Conservation (phyloP, 805 yeast genomes). For the Candida golubevii region DNA sequence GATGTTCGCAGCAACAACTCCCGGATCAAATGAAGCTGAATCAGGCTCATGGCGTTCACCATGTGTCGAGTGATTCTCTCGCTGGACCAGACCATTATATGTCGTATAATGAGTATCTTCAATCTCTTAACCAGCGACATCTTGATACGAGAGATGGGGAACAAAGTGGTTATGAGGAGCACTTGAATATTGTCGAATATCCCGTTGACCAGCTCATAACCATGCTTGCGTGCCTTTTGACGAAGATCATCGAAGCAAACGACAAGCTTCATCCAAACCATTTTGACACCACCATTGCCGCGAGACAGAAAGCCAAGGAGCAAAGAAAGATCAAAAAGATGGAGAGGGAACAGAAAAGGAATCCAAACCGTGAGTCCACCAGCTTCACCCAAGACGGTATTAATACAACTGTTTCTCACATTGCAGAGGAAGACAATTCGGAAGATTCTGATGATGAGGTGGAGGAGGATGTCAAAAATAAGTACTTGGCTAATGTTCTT, state of each 20-base stretch:
- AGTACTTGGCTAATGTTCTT: slow-evolving; percentile 63
- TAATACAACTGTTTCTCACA: slow-evolving; percentile 16
- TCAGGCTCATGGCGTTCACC: too few species aligned
- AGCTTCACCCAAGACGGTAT: slow-evolving; percentile 13
- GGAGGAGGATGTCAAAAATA: slow-evolving; percentile 43
- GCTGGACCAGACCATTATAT: slow-evolving; percentile 39
- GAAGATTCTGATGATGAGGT: slow-evolving; percentile 24
- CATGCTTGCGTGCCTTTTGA: slow-evolving; percentile 82
- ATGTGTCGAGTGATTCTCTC: neutral
- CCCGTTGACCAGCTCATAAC: slow-evolving; percentile 75
- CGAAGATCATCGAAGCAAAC: slow-evolving; percentile 85
- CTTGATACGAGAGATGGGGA: slow-evolving; percentile 10
- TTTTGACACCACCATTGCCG: slow-evolving; percentile 44
- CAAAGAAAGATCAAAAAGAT: slow-evolving; percentile 28
- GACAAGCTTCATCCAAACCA: slow-evolving; percentile 76
- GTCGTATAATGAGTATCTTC: slow-evolving; percentile 39
- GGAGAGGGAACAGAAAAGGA: slow-evolving; percentile 15
- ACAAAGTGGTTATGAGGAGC: slow-evolving; percentile 37
- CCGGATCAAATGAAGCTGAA: neutral
- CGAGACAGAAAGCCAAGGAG: slow-evolving; percentile 35
- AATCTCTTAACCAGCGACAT: slow-evolving; percentile 20
- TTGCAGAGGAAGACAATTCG: slow-evolving; percentile 22
- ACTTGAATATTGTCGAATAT: slow-evolving; percentile 72
- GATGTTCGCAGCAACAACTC: neutral
- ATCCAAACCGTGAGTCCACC: slow-evolving; percentile 5